Percentiles rank a stretch among this genome's conserved stretches.
These are phyloP conservation scores for Candida sp. DNA, from an alignment of 1,139 yeast species.

Conservation along the genomic window DNA sequence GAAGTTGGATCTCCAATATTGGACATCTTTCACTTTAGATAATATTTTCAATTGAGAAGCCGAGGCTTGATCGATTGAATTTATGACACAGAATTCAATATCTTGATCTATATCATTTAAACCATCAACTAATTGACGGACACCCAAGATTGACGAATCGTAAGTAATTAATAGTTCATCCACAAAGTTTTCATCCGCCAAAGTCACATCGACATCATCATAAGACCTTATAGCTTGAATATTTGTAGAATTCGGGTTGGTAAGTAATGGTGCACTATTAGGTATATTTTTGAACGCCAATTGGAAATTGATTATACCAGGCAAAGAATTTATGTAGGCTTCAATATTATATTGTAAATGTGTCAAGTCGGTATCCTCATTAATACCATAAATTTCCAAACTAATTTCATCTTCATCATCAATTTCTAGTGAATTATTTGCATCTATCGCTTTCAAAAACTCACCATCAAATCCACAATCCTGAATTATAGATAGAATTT, in stretches of 20 bases:
- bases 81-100: constrained; percentile 37
- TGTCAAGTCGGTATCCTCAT: constrained; percentile 21
- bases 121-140: constrained; percentile 52
- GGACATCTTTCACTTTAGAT: constrained; percentile 67
- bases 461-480: constrained; percentile 40
- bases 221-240: constrained; percentile 12
- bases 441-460: constrained; percentile 8
- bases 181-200: constrained; percentile 13
- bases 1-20: constrained; percentile 62
- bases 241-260: constrained; percentile 13
- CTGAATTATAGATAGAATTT: constrained; percentile 24
- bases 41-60: constrained; percentile 67
- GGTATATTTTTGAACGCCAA: constrained; percentile 11
- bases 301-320: constrained; percentile 24
- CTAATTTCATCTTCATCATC: constrained; percentile 21
- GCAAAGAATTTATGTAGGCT: constrained; percentile 30
- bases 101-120: constrained; percentile 22
- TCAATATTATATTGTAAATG: constrained; percentile 38
- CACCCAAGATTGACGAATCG: constrained; percentile 46
- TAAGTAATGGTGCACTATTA: constrained; percentile 4
- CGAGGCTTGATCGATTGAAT: constrained; percentile 43
- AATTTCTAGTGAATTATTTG: not conserved
- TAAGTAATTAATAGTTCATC: constrained; percentile 44
- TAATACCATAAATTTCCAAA: constrained; percentile 33
- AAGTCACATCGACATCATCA: constrained; percentile 8